Evolutionary conservation across 192 early-diverging fungal genomes (phyloP).

Genomic region (Coemansia sp.): DNA sequence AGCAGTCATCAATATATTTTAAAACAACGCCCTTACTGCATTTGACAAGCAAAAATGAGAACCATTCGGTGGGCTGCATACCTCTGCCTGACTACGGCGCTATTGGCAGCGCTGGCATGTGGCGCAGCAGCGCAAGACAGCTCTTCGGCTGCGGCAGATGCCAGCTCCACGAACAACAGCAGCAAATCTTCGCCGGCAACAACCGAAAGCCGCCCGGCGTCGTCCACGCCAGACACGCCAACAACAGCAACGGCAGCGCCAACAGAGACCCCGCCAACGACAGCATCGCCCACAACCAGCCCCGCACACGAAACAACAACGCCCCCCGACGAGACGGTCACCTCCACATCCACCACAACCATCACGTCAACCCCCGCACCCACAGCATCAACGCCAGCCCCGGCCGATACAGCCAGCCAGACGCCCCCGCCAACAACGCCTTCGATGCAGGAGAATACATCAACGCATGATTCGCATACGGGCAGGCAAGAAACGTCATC

Average conservation of each 20-base stretch:
- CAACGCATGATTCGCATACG: background rate
- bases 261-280: background rate
- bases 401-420: background rate
- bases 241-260: background rate
- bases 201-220: background rate
- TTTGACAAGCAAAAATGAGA: background rate
- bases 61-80: background rate
- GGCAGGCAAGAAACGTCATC: background rate
- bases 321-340: background rate
- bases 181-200: background rate
- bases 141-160: background rate
- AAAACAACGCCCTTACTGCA: too few relatives aligned
- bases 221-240: background rate
- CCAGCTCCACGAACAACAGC: background rate
- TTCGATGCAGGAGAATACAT: background rate
- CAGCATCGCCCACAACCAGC: background rate
- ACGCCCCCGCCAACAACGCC: background rate
- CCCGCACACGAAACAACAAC: background rate
- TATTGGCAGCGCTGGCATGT: background rate
- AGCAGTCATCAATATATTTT: too few relatives aligned
- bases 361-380: background rate
- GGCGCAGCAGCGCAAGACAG: background rate
- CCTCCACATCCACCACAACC: conserved; percentile 4
- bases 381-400: background rate
- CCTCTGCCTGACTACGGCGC: background rate